Conservation (phyloP, 2,329 filamentous ascomycete genomes). For the Claviceps paspali region DNA sequence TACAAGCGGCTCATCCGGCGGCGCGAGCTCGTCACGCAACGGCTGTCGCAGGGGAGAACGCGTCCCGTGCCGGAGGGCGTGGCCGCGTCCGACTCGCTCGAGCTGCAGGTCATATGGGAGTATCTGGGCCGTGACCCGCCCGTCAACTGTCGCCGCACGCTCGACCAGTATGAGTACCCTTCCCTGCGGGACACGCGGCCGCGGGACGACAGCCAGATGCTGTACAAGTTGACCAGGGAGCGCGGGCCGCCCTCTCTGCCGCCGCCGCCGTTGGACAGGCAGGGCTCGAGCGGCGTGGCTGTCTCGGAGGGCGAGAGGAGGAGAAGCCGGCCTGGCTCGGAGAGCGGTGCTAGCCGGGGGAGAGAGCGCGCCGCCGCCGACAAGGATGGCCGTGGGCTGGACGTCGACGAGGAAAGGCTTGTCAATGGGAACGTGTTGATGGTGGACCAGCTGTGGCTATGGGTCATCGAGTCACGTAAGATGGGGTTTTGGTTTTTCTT, state of each 20-base stretch:
- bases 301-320: slow-evolving; percentile 12
- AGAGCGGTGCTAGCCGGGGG: slow-evolving; percentile 11
- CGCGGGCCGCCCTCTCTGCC: slow-evolving; percentile 10
- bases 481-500: background rate
- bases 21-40: slow-evolving; percentile 36
- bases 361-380: no score
- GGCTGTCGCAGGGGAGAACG: slow-evolving; percentile 37
- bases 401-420: slow-evolving; percentile 22
- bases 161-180: slow-evolving; percentile 50
- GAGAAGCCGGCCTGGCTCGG: slow-evolving; percentile 11
- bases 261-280: slow-evolving; percentile 11
- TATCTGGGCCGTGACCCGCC: slow-evolving; percentile 45
- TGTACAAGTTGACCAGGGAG: slow-evolving; percentile 48
- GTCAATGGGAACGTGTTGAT: slow-evolving; percentile 45
- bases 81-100: slow-evolving; percentile 37
- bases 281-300: slow-evolving; percentile 16
- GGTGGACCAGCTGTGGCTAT: slow-evolving; percentile 52
- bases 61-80: slow-evolving; percentile 40
- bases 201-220: slow-evolving; percentile 50
- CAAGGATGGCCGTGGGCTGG: no score
- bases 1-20: slow-evolving; percentile 42
- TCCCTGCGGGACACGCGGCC: slow-evolving; percentile 44
- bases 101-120: slow-evolving; percentile 47
- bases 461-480: slow-evolving; percentile 39
- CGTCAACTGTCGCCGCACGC: slow-evolving; percentile 43